Evolutionary conservation across 139 green algal species (phyloP), one percentile per base, ranked within the genome.

Genomic region (Micractinium sp.): DNA sequence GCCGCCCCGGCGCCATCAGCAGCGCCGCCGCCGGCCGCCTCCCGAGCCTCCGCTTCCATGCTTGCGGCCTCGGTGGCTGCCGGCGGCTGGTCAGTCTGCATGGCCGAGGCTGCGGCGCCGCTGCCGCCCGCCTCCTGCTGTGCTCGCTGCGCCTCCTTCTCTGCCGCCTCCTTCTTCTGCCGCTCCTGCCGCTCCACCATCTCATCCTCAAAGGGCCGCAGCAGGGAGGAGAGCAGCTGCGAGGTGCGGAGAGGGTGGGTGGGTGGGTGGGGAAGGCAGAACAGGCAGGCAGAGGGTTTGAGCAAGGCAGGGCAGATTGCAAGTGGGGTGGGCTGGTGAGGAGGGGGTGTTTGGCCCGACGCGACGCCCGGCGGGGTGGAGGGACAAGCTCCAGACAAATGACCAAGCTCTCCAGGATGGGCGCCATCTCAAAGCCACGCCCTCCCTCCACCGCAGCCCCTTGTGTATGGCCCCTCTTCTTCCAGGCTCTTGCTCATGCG

Each of bases 201-300:
- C 18, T 79, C 77, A 16, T 89, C 86, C 77, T 89, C 77, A 56
- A 89, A 89, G 18, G 86, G 86, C 16, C 86, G 86, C 76, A 89
- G 86, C 76, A 89, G 86, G 25, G 76, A 66, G 15, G 86, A 85
- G 3, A 89, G 86, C 35, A 89, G 86, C 77, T 89, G 85, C 85
- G 31, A 2, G 13, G 2, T 12, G 2, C 0, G 73, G 0, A 47
- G 73, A 19, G 73, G n/a, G n/a, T 9, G 14, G 25, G 67, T 35
- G 67, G 67, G 16, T 31, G 35, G 33, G 74, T 5, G 27, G n/a
- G n/a, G n/a, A 41, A 9, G n/a, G 3, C 73, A 79, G 3, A 31
- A 25, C n/a, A 41, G 31, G 31, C 15, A 41, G 73, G 31, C 29
- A 41, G 7, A 33, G 63, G 20, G 22, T 71, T 25, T 71, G 63